A percentile compares a stretch with the other conserved stretches of the same genome.
Evolutionary conservation across 352 stramenopile genomes (phyloP).

Genomic region (Phytophthora citricola): DNA sequence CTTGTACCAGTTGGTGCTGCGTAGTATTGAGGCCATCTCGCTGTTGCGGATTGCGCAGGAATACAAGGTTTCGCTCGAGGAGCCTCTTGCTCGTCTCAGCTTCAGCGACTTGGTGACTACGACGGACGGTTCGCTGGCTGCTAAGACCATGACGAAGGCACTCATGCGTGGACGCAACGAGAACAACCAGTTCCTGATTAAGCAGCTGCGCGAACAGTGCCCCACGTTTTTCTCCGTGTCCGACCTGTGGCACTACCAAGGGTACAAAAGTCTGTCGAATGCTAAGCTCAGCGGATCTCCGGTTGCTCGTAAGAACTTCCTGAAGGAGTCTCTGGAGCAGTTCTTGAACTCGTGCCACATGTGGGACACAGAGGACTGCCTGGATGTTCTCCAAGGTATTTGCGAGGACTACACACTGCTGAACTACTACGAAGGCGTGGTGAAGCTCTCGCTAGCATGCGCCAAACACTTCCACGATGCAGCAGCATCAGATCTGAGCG

Average conservation of each 20-base stretch:
- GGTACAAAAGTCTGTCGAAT: slow-evolving; percentile 83
- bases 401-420: slow-evolving; percentile 84
- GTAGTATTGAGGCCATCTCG: slow-evolving; percentile 83
- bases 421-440: slow-evolving; percentile 86
- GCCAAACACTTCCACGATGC: slow-evolving; percentile 83
- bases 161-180: slow-evolving; percentile 82
- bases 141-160: slow-evolving; percentile 82
- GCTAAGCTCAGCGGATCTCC: slow-evolving; percentile 75
- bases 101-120: slow-evolving; percentile 85
- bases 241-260: slow-evolving; percentile 86
- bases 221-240: slow-evolving; percentile 85
- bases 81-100: slow-evolving; percentile 63
- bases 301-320: slow-evolving; percentile 62
- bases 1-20: slow-evolving; percentile 78
- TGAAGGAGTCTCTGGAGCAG: slow-evolving; percentile 79
- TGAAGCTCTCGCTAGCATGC: slow-evolving; percentile 83
- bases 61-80: slow-evolving; percentile 74
- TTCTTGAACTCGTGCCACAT: slow-evolving; percentile 87
- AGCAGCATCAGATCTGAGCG: slow-evolving; percentile 65
- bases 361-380: slow-evolving; percentile 83
- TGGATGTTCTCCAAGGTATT: slow-evolving; percentile 80
- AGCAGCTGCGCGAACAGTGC: slow-evolving; percentile 86
- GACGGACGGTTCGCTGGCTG: slow-evolving; percentile 57
- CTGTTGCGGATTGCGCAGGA: slow-evolving; percentile 70
- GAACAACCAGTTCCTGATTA: slow-evolving; percentile 83